Evolutionary conservation across 2,329 filamentous ascomycete genomes (phyloP).

Genomic region (Talaromyces sp.): DNA sequence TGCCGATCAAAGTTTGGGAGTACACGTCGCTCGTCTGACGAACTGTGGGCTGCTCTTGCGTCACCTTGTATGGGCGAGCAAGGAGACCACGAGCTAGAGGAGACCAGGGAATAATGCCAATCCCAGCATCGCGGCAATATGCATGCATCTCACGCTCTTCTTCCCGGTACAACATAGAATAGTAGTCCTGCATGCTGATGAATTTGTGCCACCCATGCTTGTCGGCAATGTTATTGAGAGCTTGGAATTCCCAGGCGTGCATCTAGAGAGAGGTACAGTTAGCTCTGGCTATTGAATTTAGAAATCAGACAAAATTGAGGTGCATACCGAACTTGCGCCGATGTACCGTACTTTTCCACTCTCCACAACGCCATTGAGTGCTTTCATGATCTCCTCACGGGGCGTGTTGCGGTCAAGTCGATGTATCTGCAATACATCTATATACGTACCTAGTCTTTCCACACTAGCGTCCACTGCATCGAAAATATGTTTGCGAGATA

Average conservation of each 20-base stretch:
- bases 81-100: slow-evolving; percentile 26
- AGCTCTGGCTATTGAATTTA: background rate
- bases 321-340: slow-evolving; percentile 36
- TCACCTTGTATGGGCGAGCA: slow-evolving; percentile 22
- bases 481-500: slow-evolving; percentile 63
- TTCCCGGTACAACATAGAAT: slow-evolving; percentile 59
- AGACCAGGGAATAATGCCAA: slow-evolving; percentile 42
- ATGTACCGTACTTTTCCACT: slow-evolving; percentile 43
- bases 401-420: slow-evolving; percentile 49
- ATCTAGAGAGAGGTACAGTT: background rate
- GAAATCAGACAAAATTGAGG: background rate
- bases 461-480: slow-evolving; percentile 61
- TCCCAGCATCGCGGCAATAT: slow-evolving; percentile 47
- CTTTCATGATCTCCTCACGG: slow-evolving; percentile 53
- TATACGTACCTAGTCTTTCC: slow-evolving; percentile 49
- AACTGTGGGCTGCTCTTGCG: background rate
- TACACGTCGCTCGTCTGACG: slow-evolving; percentile 1
- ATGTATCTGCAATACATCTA: slow-evolving; percentile 58
- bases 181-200: slow-evolving; percentile 50
- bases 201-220: slow-evolving; percentile 50
- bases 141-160: slow-evolving; percentile 57
- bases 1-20: background rate
- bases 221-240: slow-evolving; percentile 38
- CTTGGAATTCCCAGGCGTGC: slow-evolving; percentile 11
- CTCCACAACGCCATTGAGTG: slow-evolving; percentile 47